Conservation (phyloP, 352 stramenopile species). For the Phytophthora foliorum region DNA sequence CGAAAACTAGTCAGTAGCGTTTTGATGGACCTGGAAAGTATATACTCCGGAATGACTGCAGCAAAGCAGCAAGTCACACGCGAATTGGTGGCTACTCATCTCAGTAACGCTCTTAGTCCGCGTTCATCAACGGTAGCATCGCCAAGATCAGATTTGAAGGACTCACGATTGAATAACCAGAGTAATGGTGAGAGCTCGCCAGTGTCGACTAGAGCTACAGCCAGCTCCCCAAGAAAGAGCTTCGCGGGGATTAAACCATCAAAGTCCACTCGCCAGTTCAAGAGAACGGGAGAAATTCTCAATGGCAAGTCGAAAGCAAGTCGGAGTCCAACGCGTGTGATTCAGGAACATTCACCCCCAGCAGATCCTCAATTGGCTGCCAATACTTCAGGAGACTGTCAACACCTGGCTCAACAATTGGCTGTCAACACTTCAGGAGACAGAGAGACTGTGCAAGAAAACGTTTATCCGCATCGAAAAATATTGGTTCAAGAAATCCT, state of each 20-base stretch:
- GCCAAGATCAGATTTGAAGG: background rate
- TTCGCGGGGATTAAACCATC: constrained; percentile 3
- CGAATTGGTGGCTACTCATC: constrained; percentile 37
- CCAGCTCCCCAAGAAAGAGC: constrained; percentile 23
- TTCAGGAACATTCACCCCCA: background rate
- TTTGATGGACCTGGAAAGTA: constrained; percentile 60
- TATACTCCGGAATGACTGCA: constrained; percentile 49
- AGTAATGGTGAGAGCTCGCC: constrained; percentile 10
- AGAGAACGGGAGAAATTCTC: constrained; percentile 5
- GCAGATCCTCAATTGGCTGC: background rate
- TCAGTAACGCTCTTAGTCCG: constrained; percentile 13
- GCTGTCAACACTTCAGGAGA: background rate
- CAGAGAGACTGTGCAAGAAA: background rate
- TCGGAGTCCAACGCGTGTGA: constrained; percentile 1
- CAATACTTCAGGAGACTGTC: background rate
- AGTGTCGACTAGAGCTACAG: constrained; percentile 2
- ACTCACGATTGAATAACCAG: constrained; percentile 1
- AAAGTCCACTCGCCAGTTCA: constrained; percentile 23
- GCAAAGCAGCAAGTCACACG: constrained; percentile 45
- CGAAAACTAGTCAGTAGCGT: constrained; percentile 43
- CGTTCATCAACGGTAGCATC: constrained; percentile 8
- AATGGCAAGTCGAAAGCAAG: background rate
- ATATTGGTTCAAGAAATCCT: constrained; percentile 35
- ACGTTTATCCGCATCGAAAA: constrained; percentile 15
- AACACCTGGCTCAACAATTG: too few relatives aligned